Conservation (phyloP, 495 filamentous ascomycete genomes). For the Lepidopterella palustris region DNA sequence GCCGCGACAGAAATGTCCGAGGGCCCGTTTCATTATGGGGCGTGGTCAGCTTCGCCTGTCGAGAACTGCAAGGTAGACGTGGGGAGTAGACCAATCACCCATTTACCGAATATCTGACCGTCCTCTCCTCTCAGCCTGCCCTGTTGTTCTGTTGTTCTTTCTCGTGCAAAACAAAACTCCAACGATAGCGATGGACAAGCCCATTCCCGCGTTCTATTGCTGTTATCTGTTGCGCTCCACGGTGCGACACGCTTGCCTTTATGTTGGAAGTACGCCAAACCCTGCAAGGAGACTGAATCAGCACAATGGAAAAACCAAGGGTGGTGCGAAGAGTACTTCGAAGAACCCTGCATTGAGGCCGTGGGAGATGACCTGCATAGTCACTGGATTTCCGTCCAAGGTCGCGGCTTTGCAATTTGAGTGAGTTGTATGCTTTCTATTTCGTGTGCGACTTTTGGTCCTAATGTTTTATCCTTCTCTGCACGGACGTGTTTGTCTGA, state of each 20-base stretch:
- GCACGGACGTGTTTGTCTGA: too few relatives aligned
- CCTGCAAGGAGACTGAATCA: conserved; percentile 74
- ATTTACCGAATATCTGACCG: too few relatives aligned
- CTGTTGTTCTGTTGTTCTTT: neutral
- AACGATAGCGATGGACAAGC: conserved; percentile 30
- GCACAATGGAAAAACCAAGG: conserved; percentile 75
- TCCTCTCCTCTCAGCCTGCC: too few relatives aligned
- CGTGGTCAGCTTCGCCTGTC: neutral
- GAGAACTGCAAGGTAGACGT: neutral
- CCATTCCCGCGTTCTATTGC: conserved; percentile 67
- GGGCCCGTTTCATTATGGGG: neutral
- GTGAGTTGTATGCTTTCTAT: conserved; percentile 47
- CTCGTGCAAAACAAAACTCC: neutral
- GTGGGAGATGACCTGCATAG: conserved; percentile 88
- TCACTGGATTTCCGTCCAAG: conserved; percentile 81
- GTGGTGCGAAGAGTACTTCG: conserved; percentile 74
- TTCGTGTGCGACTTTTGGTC: neutral
- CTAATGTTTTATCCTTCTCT: neutral
- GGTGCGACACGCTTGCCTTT: conserved; percentile 55
- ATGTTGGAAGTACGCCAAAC: conserved; percentile 89
- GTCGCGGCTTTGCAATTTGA: conserved; percentile 92
- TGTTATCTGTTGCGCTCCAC: conserved; percentile 87
- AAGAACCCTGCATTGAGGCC: conserved; percentile 54
- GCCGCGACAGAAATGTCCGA: neutral
- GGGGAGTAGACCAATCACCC: too few relatives aligned